Conservation (phyloP, 345 rosid species). For the Carallia brachiata region DNA sequence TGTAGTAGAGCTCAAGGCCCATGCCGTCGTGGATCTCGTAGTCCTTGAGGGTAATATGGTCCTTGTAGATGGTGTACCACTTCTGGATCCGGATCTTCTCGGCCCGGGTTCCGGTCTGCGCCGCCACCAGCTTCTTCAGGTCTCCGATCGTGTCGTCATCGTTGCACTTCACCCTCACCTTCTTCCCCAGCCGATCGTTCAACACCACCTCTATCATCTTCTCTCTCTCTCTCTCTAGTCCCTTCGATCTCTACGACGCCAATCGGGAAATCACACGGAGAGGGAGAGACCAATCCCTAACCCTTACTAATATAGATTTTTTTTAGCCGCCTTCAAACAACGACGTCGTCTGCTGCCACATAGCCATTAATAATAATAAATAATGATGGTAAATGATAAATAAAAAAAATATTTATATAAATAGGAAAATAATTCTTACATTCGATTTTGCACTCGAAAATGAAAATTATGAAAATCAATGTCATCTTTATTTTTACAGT, state of each 20-base stretch:
- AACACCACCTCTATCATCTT: slow-evolving; percentile 40
- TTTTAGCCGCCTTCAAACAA: too few species aligned
- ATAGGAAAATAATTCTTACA: too few species aligned
- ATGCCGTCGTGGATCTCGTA: slow-evolving; percentile 40
- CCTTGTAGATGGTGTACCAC: slow-evolving; percentile 43
- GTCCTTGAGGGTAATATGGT: slow-evolving; percentile 35
- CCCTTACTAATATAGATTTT: neutral
- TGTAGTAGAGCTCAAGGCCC: slow-evolving; percentile 44
- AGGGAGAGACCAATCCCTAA: neutral
- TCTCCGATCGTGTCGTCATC: slow-evolving; percentile 39
- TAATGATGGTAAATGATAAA: too few species aligned
- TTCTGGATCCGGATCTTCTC: slow-evolving; percentile 52
- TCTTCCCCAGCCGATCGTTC: slow-evolving; percentile 39
- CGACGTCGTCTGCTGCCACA: too few species aligned
- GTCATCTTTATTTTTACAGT: too few species aligned
- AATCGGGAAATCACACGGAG: too few species aligned
- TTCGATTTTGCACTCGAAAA: too few species aligned
- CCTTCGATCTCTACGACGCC: too few species aligned
- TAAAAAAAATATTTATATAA: too few species aligned
- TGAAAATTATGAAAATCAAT: too few species aligned
- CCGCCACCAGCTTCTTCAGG: slow-evolving; percentile 43
- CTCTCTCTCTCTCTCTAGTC: too few species aligned
- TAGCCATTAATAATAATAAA: too few species aligned
- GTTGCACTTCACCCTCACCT: slow-evolving; percentile 38
- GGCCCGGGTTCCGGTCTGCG: slow-evolving; percentile 41